A percentile compares a stretch with the other conserved stretches of the same genome.
phyloP scores from a whole-genome alignment of 495 filamentous ascomycete species.

The Oleoguttula mirabilis region DNA sequence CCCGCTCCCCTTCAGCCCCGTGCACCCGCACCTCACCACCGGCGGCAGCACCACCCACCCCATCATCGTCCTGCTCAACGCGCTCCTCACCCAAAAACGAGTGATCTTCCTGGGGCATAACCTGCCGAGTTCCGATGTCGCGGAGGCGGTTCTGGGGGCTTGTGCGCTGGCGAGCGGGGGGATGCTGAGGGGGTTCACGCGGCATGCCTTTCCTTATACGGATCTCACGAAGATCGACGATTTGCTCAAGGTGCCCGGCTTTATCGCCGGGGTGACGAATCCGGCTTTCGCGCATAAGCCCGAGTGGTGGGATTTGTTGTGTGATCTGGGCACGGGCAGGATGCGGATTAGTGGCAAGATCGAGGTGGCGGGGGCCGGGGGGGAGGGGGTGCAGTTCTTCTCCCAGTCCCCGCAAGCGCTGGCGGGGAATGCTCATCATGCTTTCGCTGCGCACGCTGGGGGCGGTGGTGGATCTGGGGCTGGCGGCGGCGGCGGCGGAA shows the following conservation, averaged over 20 bases:
- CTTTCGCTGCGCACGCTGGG: too few species aligned
- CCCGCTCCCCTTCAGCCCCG: conserved; percentile 69
- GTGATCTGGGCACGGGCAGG: conserved; percentile 79
- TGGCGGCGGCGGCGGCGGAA: background rate
- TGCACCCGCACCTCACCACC: conserved; percentile 85
- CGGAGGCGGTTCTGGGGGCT: conserved; percentile 1
- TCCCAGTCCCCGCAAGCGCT: conserved; percentile 39
- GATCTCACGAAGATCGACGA: conserved; percentile 97
- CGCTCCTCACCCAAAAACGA: conserved; percentile 88
- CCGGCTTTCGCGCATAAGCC: conserved; percentile 87
- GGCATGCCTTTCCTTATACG: conserved; percentile 98
- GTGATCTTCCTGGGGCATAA: conserved; percentile 94
- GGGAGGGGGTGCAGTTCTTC: conserved; percentile 72
- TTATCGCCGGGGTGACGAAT: conserved; percentile 97
- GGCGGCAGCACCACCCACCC: conserved; percentile 69
- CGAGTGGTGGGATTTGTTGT: conserved; percentile 97
- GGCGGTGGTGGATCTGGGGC: too few species aligned
- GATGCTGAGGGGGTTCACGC: conserved; percentile 82
- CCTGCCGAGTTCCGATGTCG: conserved; percentile 29
- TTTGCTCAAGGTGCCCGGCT: conserved; percentile 85
- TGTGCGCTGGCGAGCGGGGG: conserved; percentile 76
- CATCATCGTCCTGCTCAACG: conserved; percentile 65
- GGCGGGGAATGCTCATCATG: background rate
- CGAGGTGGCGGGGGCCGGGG: conserved; percentile 54
- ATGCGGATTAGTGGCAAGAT: conserved; percentile 87